A percentile compares a stretch with the other conserved stretches of the same genome.
Evolutionary conservation across 176 grass and related monocot species (phyloP).

Genomic region (Hordeum marinum): DNA sequence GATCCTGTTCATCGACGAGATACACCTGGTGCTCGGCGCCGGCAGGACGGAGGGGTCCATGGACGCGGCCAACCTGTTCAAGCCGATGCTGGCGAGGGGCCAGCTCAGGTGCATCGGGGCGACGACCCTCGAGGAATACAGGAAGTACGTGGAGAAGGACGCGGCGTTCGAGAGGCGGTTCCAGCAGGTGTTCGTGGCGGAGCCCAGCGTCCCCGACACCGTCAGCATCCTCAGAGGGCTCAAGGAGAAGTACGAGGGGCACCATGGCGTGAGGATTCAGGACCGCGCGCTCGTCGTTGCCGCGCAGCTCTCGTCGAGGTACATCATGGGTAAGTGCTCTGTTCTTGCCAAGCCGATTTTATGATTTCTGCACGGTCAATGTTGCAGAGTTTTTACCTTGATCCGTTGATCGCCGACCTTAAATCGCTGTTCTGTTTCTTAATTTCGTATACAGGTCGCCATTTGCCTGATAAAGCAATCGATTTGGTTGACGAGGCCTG

Average conservation of each 20-base stretch:
- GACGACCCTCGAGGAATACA: constrained; percentile 71
- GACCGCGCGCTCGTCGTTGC: constrained; percentile 70
- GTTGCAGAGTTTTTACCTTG: background rate
- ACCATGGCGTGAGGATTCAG: constrained; percentile 69
- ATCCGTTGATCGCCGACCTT: background rate
- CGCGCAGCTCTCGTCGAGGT: constrained; percentile 67
- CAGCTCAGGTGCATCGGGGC: constrained; percentile 79
- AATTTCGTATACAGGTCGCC: constrained; percentile 25
- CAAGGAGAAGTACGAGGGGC: constrained; percentile 83
- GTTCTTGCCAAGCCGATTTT: background rate
- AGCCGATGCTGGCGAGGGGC: constrained; percentile 74
- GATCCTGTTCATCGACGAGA: constrained; percentile 86
- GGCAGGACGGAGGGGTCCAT: constrained; percentile 69
- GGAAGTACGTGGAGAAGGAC: constrained; percentile 86
- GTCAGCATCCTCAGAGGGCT: constrained; percentile 65
- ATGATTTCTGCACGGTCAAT: background rate
- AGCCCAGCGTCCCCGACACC: constrained; percentile 73
- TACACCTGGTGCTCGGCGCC: constrained; percentile 74
- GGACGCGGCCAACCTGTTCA: constrained; percentile 80
- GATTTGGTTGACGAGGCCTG: constrained; percentile 79
- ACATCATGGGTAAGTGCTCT: constrained; percentile 60
- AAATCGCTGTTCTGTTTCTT: background rate
- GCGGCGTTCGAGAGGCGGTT: constrained; percentile 74
- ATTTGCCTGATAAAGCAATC: constrained; percentile 74
- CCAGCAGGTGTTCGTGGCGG: constrained; percentile 67